Percentiles rank a stretch among this genome's conserved stretches.
Evolutionary conservation across 1,284 basidiomycete species (phyloP).

Genomic region (Moesziomyces antarcticus): DNA sequence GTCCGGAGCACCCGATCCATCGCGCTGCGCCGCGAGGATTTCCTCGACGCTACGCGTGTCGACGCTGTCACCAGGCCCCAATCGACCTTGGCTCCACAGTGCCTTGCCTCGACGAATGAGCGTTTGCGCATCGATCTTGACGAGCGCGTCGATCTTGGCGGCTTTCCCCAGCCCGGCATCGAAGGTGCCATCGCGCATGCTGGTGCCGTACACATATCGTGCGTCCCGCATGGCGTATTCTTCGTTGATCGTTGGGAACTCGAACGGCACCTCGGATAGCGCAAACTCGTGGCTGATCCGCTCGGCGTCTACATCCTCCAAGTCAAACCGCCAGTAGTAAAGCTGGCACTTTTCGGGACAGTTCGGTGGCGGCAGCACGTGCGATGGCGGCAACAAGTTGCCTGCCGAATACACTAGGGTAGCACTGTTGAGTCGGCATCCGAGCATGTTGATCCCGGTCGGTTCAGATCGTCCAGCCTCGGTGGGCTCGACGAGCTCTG

Average conservation of each 20-base stretch:
- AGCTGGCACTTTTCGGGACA: conserved; percentile 70
- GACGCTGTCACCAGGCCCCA: conserved; percentile 60
- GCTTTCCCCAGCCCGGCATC: conserved; percentile 70
- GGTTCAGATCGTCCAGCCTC: background rate
- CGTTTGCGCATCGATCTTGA: conserved; percentile 69
- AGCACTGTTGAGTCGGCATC: conserved; percentile 70
- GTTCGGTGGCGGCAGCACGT: conserved; percentile 61
- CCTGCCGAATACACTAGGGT: conserved; percentile 71
- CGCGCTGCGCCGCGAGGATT: conserved; percentile 65
- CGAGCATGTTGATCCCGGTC: conserved; percentile 68
- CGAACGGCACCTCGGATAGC: conserved; percentile 71
- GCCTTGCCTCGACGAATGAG: conserved; percentile 66
- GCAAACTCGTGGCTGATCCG: conserved; percentile 69
- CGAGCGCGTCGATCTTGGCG: conserved; percentile 71
- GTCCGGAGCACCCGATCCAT: conserved; percentile 12
- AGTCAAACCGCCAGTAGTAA: conserved; percentile 70
- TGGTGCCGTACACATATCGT: conserved; percentile 69
- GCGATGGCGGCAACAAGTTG: conserved; percentile 66
- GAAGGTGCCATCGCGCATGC: conserved; percentile 65
- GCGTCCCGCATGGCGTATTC: conserved; percentile 67
- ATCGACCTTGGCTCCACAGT: conserved; percentile 49
- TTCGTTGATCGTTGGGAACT: conserved; percentile 70
- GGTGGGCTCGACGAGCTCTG: background rate
- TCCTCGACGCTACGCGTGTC: conserved; percentile 68
- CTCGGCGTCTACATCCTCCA: conserved; percentile 13